Evolutionary conservation across 2,329 filamentous ascomycete species (phyloP), one percentile per base, ranked within the genome.

Genomic region (Verticillium zaregamsianum): DNA sequence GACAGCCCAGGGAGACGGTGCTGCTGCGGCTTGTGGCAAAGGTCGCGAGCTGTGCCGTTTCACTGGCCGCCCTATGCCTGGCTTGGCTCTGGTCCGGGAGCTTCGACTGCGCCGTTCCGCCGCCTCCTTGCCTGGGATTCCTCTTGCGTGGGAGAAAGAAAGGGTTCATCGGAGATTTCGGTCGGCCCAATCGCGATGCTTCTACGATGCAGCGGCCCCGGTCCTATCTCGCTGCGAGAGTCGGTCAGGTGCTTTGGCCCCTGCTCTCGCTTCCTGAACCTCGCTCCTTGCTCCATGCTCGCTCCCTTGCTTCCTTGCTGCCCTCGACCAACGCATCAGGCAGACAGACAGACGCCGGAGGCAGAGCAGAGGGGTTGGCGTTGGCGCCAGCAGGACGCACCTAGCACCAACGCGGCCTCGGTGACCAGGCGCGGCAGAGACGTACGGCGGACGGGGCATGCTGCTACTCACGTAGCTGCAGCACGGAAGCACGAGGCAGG

Each of bases 71-170:
- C 37, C 20, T n/a, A 23, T n/a, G 12, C n/a, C 58, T 61, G 57
- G 59, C 61, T 55, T 25, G 25, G 28, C 62, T 65, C 64, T 23
- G 33, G 33, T 35, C 14, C 9, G 33, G 45, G 20, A 25, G 45
- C 39, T 45, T 45, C 39, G 39, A n/a, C 39, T 15, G 39, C 15
- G 17, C 35, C 8, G 39, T 17, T 45, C 39, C 17, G 37, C n/a
- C n/a, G 37, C 5, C 39, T 45, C 39, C 20, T 4, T 17, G 17
- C 15, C 15, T 35, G 33, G 33, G 9, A 35, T 35, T 35, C 9
- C 33, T 35, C 14, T 35, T 3, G 33, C 33, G 9, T 35, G n/a
- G 45, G n/a, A 23, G 20, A 23, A 14, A 9, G 20, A 25, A 25
- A 49, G n/a, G 45, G 45, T 49, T 49, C 45, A 49, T 49, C 45